A percentile compares a stretch with the other conserved stretches of the same genome.
phyloP scores from a whole-genome alignment of 2,329 filamentous ascomycete species.

The Cladorrhinum sp. region DNA sequence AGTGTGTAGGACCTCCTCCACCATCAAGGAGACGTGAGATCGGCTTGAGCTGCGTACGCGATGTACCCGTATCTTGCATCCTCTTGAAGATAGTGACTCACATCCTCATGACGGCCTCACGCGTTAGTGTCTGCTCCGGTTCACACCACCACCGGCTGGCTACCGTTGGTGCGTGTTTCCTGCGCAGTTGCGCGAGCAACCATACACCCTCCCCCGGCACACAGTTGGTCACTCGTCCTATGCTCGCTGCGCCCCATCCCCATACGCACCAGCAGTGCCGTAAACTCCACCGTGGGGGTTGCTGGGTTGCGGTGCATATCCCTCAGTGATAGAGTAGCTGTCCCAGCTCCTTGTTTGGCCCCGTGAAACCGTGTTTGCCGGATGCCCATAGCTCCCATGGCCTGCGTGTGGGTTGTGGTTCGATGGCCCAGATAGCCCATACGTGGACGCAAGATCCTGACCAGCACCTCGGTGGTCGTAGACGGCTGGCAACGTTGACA shows the following conservation, averaged over 20 bases:
- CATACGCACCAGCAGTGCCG: conserved; percentile 22
- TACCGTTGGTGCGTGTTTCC: too few relatives aligned
- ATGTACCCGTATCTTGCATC: too few relatives aligned
- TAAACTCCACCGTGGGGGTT: conserved; percentile 32
- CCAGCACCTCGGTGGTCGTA: conserved; percentile 30
- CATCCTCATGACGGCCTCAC: conserved; percentile 7
- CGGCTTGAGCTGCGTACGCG: too few relatives aligned
- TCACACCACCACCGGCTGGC: neutral
- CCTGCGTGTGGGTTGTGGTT: conserved; percentile 23
- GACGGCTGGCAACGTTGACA: conserved; percentile 40
- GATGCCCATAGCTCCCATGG: conserved; percentile 22
- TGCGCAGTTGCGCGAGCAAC: neutral
- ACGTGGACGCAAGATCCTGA: conserved; percentile 26
- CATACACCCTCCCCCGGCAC: neutral
- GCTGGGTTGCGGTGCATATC: conserved; percentile 20
- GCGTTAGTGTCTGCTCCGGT: conserved; percentile 4
- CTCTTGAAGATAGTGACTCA: neutral
- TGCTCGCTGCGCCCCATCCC: conserved; percentile 24
- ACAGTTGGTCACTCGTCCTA: conserved; percentile 14
- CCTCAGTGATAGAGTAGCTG: conserved; percentile 23
- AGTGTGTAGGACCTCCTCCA: conserved; percentile 4
- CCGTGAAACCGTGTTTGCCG: conserved; percentile 20
- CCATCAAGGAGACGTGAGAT: too few relatives aligned
- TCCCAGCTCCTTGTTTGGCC: conserved; percentile 26
- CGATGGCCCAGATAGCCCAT: conserved; percentile 21